Conservation (phyloP, 495 filamentous ascomycete species). For the Umbilicaria muhlenbergii region DNA sequence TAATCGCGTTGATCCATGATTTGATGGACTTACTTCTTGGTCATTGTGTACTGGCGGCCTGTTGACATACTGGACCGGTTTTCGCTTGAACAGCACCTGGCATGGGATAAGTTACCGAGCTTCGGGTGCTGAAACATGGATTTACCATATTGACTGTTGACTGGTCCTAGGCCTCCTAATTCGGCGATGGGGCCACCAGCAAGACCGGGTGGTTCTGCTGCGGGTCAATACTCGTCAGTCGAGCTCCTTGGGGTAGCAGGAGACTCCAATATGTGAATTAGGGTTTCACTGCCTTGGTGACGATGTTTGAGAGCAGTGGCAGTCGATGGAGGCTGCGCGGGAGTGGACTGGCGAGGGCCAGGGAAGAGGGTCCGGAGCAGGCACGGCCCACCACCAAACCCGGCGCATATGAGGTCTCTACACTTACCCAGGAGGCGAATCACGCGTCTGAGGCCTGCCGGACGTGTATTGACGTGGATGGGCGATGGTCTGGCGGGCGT, state of each 20-base stretch:
- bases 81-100: slow-evolving; percentile 90
- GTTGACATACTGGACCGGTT: slow-evolving; percentile 74
- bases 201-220: no score
- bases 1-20: slow-evolving; percentile 2
- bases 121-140: slow-evolving; percentile 1
- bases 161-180: no score
- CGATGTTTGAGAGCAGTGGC: no score
- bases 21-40: slow-evolving; percentile 43
- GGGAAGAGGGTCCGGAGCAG: background rate
- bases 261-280: no score
- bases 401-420: no score
- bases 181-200: no score
- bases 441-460: slow-evolving; percentile 13
- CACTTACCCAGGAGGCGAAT: background rate
- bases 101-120: slow-evolving; percentile 1
- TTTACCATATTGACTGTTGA: no score
- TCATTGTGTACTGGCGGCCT: slow-evolving; percentile 61
- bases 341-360: background rate
- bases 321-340: no score
- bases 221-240: no score
- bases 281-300: no score
- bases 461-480: slow-evolving; percentile 1
- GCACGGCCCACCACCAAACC: no score
- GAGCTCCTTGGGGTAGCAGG: no score
- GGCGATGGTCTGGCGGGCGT: slow-evolving; percentile 5